Percentiles rank a stretch among this genome's conserved stretches.
These are phyloP conservation scores for Pinus albicaulis DNA, from an alignment of 75 land plant species.

Conservation along the genomic window DNA sequence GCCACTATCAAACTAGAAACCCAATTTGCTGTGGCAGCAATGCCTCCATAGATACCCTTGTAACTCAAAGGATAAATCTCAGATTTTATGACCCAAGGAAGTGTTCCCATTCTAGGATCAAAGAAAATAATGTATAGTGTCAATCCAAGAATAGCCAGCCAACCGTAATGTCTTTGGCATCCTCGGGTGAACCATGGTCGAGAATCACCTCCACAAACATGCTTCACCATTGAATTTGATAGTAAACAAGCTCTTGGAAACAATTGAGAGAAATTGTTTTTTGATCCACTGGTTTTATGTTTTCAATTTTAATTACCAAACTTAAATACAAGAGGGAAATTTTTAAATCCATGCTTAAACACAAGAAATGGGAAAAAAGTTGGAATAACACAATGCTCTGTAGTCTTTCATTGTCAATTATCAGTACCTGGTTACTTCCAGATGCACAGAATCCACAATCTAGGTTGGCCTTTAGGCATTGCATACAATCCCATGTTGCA, in stretches of 20 bases:
- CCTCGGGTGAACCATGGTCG: too few species aligned
- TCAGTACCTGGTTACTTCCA: constrained; percentile 32
- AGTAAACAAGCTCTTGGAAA: too few species aligned
- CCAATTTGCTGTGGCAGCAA: constrained; percentile 92
- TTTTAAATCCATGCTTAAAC: not conserved
- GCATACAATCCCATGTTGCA: too few species aligned
- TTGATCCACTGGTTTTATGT: not conserved
- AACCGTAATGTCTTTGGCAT: constrained; percentile 80
- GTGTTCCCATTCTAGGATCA: constrained; percentile 84
- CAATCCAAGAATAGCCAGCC: constrained; percentile 64
- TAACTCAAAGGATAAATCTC: constrained; percentile 88
- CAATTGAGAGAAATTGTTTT: too few species aligned
- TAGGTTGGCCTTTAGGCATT: too few species aligned
- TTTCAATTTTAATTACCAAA: not conserved
- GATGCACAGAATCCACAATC: too few species aligned
- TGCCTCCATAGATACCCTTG: constrained; percentile 85
- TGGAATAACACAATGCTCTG: not conserved
- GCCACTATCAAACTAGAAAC: constrained; percentile 66
- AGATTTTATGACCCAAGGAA: constrained; percentile 94
- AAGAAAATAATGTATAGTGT: constrained; percentile 62
- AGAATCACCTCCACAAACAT: too few species aligned
- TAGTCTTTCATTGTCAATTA: not conserved
- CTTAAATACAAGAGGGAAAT: too few species aligned
- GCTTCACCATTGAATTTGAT: too few species aligned
- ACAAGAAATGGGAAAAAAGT: not conserved